These are phyloP conservation scores for Pyrenophora seminiperda DNA, from an alignment of 2,329 filamentous ascomycete genomes.

Conservation along the genomic window DNA sequence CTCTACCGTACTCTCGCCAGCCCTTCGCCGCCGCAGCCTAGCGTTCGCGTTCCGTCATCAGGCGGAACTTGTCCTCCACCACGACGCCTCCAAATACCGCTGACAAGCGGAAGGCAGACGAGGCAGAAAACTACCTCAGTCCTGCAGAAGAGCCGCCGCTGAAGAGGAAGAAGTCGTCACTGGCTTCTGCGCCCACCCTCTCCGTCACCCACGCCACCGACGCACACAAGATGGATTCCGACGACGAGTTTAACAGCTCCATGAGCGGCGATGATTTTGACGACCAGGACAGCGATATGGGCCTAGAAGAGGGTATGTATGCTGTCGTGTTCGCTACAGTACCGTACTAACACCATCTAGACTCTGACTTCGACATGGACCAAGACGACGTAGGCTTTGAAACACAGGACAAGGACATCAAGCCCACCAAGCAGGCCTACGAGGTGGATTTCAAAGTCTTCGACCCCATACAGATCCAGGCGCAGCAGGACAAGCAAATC, in stretches of 20 bases:
- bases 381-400: slow-evolving; percentile 66
- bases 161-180: slow-evolving; percentile 36
- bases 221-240: slow-evolving; percentile 79
- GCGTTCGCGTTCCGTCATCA: slow-evolving; percentile 52
- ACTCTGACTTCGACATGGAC: slow-evolving; percentile 61
- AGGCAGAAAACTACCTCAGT: slow-evolving; percentile 36
- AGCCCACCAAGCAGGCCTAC: slow-evolving; percentile 74
- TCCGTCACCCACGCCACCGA: slow-evolving; percentile 43
- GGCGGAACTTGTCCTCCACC: slow-evolving; percentile 42
- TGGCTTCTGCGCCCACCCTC: slow-evolving; percentile 21
- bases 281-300: slow-evolving; percentile 76
- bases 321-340: background rate
- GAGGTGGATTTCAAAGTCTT: slow-evolving; percentile 85
- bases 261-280: slow-evolving; percentile 77
- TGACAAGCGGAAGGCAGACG: slow-evolving; percentile 49
- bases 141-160: slow-evolving; percentile 36
- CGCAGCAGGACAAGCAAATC: slow-evolving; percentile 83
- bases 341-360: slow-evolving; percentile 38
- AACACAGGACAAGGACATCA: slow-evolving; percentile 72
- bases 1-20: slow-evolving; percentile 14
- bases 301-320: slow-evolving; percentile 51
- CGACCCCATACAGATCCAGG: slow-evolving; percentile 78
- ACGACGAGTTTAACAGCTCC: slow-evolving; percentile 90
- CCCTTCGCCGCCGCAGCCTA: slow-evolving; percentile 36
- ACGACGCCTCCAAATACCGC: slow-evolving; percentile 44